Evolutionary conservation across 208 protist genomes (phyloP).

Genomic region (Acanthamoeba royreba): DNA sequence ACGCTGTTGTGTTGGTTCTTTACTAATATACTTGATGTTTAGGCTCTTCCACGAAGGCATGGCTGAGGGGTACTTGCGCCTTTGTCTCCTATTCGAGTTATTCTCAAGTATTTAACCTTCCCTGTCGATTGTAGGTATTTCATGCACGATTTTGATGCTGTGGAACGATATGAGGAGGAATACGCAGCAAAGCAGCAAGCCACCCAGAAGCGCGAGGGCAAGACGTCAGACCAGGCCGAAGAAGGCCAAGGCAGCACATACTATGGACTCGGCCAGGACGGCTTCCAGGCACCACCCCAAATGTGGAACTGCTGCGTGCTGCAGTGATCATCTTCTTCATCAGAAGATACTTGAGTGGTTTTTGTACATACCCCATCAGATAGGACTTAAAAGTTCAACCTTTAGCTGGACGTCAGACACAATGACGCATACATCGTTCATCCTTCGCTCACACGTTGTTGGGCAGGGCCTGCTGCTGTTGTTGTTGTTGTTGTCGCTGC

Average conservation of each 20-base stretch:
- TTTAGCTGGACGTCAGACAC: no score
- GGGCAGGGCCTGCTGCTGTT: not conserved
- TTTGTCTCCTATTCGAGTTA: no score
- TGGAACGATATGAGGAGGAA: not conserved
- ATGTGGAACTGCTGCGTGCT: slow-evolving; percentile 7
- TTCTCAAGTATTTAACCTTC: no score
- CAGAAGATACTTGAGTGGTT: no score
- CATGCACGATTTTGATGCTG: not conserved
- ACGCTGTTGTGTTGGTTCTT: not conserved
- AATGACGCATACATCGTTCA: no score
- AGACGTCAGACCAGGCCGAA: not conserved
- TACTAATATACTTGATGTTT: not conserved
- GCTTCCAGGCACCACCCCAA: not conserved
- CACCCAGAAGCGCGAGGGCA: no score
- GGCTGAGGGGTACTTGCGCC: slow-evolving; percentile 1
- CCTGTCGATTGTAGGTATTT: no score
- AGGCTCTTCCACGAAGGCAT: not conserved
- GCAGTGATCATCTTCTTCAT: not conserved
- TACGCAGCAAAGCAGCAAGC: not conserved
- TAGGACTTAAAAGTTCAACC: no score
- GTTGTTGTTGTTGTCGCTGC: not conserved
- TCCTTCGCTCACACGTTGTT: not conserved
- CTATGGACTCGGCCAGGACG: not conserved
- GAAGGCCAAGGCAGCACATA: not conserved
- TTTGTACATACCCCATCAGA: no score